Evolutionary conservation across 2,329 filamentous ascomycete species (phyloP).

Genomic region (Penicillium griseofulvum): DNA sequence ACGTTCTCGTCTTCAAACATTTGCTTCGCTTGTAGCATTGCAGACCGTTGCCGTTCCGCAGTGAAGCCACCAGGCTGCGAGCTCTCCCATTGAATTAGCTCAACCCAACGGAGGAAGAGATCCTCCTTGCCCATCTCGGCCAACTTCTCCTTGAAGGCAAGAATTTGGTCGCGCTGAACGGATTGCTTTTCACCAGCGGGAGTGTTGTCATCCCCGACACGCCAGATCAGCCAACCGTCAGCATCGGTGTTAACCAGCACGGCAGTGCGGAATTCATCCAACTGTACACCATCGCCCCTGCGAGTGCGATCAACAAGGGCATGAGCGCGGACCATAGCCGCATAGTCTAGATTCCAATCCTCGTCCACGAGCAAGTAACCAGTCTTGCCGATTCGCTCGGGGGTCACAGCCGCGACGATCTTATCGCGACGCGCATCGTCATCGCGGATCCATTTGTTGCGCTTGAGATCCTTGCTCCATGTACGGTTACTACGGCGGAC

Average conservation of each 20-base stretch:
- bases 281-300: constrained; percentile 37
- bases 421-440: constrained; percentile 54
- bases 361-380: constrained; percentile 82
- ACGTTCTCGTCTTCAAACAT: constrained; percentile 72
- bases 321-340: constrained; percentile 72
- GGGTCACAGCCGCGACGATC: constrained; percentile 67
- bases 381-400: constrained; percentile 71
- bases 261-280: constrained; percentile 68
- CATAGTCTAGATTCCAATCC: constrained; percentile 86
- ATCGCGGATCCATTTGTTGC: constrained; percentile 48
- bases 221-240: constrained; percentile 67
- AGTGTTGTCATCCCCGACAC: constrained; percentile 57
- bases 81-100: constrained; percentile 85
- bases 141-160: constrained; percentile 75
- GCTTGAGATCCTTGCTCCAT: constrained; percentile 64
- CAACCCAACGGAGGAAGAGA: constrained; percentile 88
- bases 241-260: constrained; percentile 68
- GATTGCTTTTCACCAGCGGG: constrained; percentile 40
- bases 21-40: constrained; percentile 70
- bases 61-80: constrained; percentile 76
- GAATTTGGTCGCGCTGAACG: constrained; percentile 62
- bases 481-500: constrained; percentile 68
- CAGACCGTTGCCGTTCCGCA: constrained; percentile 66
- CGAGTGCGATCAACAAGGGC: constrained; percentile 57
- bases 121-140: constrained; percentile 77